Conservation (phyloP, 2,329 filamentous ascomycete genomes). For the Pseudocercospora macadamiae region DNA sequence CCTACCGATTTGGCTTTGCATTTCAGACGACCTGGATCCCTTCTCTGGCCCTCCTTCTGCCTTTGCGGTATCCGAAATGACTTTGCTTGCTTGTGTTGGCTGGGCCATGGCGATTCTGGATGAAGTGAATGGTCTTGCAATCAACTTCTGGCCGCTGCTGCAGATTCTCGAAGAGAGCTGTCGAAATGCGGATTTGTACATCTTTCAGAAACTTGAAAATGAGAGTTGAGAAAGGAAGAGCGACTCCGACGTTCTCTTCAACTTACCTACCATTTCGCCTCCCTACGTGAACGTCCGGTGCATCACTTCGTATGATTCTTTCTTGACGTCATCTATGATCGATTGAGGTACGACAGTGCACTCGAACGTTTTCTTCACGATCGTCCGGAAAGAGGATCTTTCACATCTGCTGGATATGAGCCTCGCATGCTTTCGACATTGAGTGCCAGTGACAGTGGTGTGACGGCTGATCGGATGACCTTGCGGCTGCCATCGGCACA, state of each 20-base stretch:
- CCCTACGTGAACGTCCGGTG: too few species aligned
- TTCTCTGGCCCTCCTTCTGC: constrained; percentile 38
- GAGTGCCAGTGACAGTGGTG: too few species aligned
- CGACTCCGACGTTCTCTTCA: too few species aligned
- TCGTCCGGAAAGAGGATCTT: too few species aligned
- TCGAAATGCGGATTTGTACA: background rate
- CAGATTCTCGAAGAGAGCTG: background rate
- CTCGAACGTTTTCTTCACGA: too few species aligned
- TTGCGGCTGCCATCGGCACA: too few species aligned
- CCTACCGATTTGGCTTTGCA: constrained; percentile 39
- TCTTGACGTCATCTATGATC: constrained; percentile 5
- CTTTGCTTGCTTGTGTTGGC: constrained; percentile 24
- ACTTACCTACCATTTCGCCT: too few species aligned
- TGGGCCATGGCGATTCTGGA: constrained; percentile 22
- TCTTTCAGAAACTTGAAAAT: background rate
- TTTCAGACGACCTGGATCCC: constrained; percentile 38
- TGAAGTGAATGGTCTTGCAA: background rate
- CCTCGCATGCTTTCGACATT: too few species aligned
- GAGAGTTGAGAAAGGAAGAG: too few species aligned
- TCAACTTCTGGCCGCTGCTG: too few species aligned
- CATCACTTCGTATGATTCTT: background rate
- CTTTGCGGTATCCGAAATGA: constrained; percentile 39
- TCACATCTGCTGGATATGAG: too few species aligned
- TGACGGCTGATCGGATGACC: too few species aligned
- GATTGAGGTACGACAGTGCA: background rate